phyloP scores from a whole-genome alignment of 352 stramenopile genomes.

The Globisporangium megalacanthum region DNA sequence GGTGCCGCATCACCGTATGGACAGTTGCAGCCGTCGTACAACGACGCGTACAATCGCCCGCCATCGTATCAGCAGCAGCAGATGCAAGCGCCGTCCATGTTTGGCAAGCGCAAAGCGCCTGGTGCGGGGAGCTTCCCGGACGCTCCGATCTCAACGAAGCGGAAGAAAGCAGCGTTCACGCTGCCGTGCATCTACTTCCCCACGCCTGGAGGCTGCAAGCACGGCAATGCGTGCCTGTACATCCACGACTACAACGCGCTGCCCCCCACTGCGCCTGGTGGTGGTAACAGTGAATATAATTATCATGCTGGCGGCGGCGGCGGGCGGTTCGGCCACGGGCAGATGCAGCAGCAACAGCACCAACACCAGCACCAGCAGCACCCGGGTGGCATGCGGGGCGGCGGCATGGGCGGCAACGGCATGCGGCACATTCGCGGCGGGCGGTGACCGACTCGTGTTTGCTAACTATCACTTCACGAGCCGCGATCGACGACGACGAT shows the following conservation, averaged over 20 bases:
- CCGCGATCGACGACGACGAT: not conserved
- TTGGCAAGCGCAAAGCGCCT: conserved; percentile 36
- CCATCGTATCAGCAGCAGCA: conserved; percentile 10
- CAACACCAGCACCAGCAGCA: conserved; percentile 3
- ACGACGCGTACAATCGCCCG: conserved; percentile 11
- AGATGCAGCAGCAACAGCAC: no score
- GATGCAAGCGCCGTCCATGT: conserved; percentile 12
- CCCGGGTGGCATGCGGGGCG: conserved; percentile 34
- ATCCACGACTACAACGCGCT: conserved; percentile 40
- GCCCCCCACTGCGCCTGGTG: conserved; percentile 14
- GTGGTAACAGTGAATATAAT: conserved; percentile 46
- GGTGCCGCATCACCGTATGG: conserved; percentile 20
- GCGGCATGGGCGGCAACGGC: conserved; percentile 15
- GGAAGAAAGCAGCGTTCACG: conserved; percentile 34
- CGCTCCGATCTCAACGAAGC: conserved; percentile 30
- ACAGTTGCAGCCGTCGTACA: conserved; percentile 10
- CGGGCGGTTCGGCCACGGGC: conserved; percentile 31
- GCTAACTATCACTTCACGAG: no score
- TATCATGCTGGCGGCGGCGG: conserved; percentile 38
- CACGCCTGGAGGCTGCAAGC: conserved; percentile 60
- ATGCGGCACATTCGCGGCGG: conserved; percentile 55
- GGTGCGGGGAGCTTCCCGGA: conserved; percentile 31
- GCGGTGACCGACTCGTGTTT: no score
- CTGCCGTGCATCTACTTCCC: conserved; percentile 71
- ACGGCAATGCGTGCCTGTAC: conserved; percentile 64